Evolutionary conservation across 2,329 filamentous ascomycete genomes (phyloP), one percentile per base, ranked within the genome.

Genomic region (Shiraia sp.): DNA sequence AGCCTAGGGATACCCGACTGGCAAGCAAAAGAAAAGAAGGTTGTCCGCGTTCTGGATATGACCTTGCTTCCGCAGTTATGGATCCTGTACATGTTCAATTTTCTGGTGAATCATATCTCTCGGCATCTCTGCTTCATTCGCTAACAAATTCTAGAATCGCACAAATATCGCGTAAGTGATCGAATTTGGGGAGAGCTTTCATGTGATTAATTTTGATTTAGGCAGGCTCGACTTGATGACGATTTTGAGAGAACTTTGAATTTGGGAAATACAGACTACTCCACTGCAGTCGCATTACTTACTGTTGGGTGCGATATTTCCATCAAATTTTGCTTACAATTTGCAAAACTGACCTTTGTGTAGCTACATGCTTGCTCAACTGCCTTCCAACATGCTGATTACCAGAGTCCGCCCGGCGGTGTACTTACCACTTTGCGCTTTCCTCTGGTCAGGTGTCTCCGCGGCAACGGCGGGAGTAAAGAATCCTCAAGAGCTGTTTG

Each of bases 401-500:
- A 50, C 44, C 12, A 36, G 36, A 15, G 40, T 47, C 7, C 47
- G 42, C 12, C 47, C 43, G n/a, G 35, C 44, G n/a, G 15, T 43
- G 7, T 49, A 49, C 32, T 22, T 49, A 3, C 43, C 47, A 8
- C 29, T 35, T 15, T 43, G 39, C 23, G 40, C 36, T 2, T 36
- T 50, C 13, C 7, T 43, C 15, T 50, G 47, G 47, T 43, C 47
- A 2, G 43, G 36, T 19, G 36, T 50, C 10, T 47, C 43, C 12
- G 47, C 43, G 2, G 39, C 39, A 10, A 86, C 85, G 78, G 83
- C 83, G 4, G 81, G 85, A 36, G 76, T 80, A 3, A 69, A 74
- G 29, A 82, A 78, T 55, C 83, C 78, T 71, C 76, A 74, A 1
- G 81, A 81, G 0, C 72, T 88, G 3, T 36, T 50, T 13, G 37